Conservation (phyloP, 768 basidiomycete genomes). For the Kwoniella shandongensis region DNA sequence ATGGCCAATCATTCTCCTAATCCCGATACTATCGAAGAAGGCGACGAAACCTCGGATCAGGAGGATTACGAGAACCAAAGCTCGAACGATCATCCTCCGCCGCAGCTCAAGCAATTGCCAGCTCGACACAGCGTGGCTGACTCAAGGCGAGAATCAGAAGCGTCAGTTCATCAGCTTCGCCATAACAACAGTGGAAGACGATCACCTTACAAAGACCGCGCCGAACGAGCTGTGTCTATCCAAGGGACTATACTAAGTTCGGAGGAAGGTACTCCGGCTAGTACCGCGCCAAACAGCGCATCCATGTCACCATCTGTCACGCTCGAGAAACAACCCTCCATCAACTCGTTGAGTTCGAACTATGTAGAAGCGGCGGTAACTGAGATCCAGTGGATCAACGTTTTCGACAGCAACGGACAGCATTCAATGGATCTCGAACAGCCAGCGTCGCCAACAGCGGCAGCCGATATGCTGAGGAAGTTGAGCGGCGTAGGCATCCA, state of each 20-base stretch:
- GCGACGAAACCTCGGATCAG: conserved; percentile 18
- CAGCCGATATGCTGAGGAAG: conserved; percentile 16
- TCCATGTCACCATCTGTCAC: conserved; percentile 14
- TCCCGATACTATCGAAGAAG: conserved; percentile 21
- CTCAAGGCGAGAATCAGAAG: conserved; percentile 20
- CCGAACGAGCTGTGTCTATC: conserved; percentile 6
- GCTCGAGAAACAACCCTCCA: conserved; percentile 5
- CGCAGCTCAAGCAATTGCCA: conserved; percentile 13
- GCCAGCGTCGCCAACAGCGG: neutral
- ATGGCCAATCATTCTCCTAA: conserved; percentile 7
- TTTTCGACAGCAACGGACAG: conserved; percentile 1
- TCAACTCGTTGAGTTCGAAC: conserved; percentile 19
- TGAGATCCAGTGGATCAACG: conserved; percentile 16
- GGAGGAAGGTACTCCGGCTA: neutral
- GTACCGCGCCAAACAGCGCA: neutral
- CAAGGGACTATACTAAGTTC: conserved; percentile 10
- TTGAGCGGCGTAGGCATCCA: conserved; percentile 31
- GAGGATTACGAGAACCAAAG: conserved; percentile 1
- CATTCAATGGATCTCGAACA: conserved; percentile 1
- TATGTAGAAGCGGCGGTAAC: conserved; percentile 4
- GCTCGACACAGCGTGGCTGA: conserved; percentile 24
- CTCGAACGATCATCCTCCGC: conserved; percentile 1
- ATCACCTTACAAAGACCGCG: neutral
- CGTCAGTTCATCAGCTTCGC: conserved; percentile 11
- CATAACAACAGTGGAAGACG: conserved; percentile 5